Base-by-base conservation (phyloP, 257 asterid species). In the Solanum lycopersicoides region DNA sequence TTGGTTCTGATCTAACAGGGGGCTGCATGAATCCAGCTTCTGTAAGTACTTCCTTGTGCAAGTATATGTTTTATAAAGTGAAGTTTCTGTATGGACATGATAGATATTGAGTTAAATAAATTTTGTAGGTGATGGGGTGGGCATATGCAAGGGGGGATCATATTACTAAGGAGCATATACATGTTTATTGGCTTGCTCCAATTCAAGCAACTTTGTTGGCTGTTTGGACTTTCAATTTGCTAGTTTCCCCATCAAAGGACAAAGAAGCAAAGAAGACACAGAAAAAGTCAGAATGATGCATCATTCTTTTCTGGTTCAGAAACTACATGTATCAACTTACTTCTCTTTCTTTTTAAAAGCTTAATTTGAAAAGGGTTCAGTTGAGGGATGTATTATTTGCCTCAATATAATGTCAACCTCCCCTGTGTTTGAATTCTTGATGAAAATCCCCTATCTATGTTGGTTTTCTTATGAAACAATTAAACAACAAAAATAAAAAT, bases 11-110 rank as follows among this genome's bases (percentile, higher is more conserved):
- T 90, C 92, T 96, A 53, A 96, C 99, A 0, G 99, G 99, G 5
- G 99, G 99, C 79, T 94, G 96, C 94, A 96, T 96, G 99, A 96
- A 96, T 92, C 99, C 99, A 15, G 99, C 98, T 69, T 92, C 99
- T 59, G 99, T 96, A 91, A 92, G 96, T 86, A 76, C 25, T 59
- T 83, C 73, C 69, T 76, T 50, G 23, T 47, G 47, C 76, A 72
- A 37, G n/a, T 34, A 56, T 66, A 47, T 82, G 39, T 53, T 42
- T 30, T 32, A 44, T 83, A 71, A 23, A 18, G 18, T 53, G 72
- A 56, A 15, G 73, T 47, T 50, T 82, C 42, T 60, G 12, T 20
- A 3, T 63, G 11, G 47, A 74, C 47, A 72, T 30, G 41, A 68
- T 28, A 83, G 21, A 75, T 82, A 47, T 37, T 82, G 35, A 66